phyloP scores from a whole-genome alignment of 2,329 filamentous ascomycete species.

The Myrmaecium sp. region DNA sequence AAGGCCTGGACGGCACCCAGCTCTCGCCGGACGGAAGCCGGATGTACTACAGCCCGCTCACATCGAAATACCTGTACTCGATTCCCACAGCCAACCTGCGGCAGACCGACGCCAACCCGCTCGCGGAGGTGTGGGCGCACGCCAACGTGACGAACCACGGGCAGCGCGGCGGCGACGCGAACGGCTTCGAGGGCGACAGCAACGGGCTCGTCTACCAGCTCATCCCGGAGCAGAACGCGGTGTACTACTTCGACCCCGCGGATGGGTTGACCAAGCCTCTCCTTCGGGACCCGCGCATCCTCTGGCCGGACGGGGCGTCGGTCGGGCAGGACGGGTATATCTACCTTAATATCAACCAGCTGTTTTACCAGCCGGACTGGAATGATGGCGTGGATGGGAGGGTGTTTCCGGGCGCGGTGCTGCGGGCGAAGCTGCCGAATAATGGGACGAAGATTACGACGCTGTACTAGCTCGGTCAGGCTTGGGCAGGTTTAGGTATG shows the following conservation, averaged over 20 bases:
- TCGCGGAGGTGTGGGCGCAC: conserved; percentile 25
- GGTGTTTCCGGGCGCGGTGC: conserved; percentile 26
- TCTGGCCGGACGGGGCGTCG: conserved; percentile 30
- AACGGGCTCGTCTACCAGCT: conserved; percentile 32
- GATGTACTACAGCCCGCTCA: conserved; percentile 28
- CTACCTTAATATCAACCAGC: conserved; percentile 33
- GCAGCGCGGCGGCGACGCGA: conserved; percentile 29
- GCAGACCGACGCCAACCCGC: conserved; percentile 22
- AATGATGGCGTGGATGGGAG: conserved; percentile 28
- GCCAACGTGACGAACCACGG: conserved; percentile 30
- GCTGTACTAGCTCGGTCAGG: too few relatives aligned
- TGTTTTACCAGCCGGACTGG: conserved; percentile 31
- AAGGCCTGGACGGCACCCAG: conserved; percentile 33
- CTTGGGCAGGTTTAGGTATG: too few relatives aligned
- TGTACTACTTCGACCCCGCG: conserved; percentile 25
- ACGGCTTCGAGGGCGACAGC: conserved; percentile 33
- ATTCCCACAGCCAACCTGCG: conserved; percentile 27
- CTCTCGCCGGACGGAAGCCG: conserved; percentile 28
- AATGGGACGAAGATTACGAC: conserved; percentile 24
- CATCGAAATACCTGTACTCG: conserved; percentile 26
- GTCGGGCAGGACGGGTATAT: conserved; percentile 19
- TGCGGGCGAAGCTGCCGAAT: conserved; percentile 25
- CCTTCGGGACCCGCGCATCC: conserved; percentile 28
- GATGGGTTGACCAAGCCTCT: conserved; percentile 27
- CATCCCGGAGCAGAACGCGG: conserved; percentile 31